Evolutionary conservation across 2,329 filamentous ascomycete genomes (phyloP).

Genomic region (Talaromyces islandicus): DNA sequence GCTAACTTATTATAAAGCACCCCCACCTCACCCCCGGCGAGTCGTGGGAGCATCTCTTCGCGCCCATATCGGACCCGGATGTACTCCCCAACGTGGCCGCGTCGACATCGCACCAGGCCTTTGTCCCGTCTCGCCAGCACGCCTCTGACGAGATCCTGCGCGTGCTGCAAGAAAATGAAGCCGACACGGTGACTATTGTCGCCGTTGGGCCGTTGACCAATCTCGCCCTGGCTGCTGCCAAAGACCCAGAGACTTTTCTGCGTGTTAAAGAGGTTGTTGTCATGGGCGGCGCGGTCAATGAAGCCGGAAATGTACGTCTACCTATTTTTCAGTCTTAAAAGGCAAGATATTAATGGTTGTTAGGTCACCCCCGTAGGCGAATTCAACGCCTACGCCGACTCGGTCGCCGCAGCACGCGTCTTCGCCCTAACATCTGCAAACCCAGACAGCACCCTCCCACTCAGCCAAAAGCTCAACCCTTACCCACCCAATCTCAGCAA

Average conservation of each 20-base stretch:
- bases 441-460: conserved; percentile 76
- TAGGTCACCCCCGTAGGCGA: conserved; percentile 71
- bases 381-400: conserved; percentile 93
- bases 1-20: conserved; percentile 43
- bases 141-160: conserved; percentile 87
- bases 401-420: conserved; percentile 68
- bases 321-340: not conserved
- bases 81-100: conserved; percentile 5
- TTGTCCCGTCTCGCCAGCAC: conserved; percentile 66
- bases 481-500: conserved; percentile 62
- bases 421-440: conserved; percentile 69
- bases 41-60: conserved; percentile 66
- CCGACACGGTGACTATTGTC: conserved; percentile 80
- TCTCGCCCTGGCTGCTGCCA: conserved; percentile 76
- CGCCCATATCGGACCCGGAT: conserved; percentile 31
- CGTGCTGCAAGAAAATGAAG: conserved; percentile 72
- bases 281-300: conserved; percentile 83
- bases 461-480: conserved; percentile 48
- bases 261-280: conserved; percentile 85
- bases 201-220: conserved; percentile 92
- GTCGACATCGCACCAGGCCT: conserved; percentile 46
- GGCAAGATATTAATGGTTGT: not conserved
- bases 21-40: conserved; percentile 70
- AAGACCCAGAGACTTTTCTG: conserved; percentile 85
- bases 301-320: conserved; percentile 69